phyloP scores from a whole-genome alignment of 2,329 filamentous ascomycete species.

The Pseudopithomyces maydicus region DNA sequence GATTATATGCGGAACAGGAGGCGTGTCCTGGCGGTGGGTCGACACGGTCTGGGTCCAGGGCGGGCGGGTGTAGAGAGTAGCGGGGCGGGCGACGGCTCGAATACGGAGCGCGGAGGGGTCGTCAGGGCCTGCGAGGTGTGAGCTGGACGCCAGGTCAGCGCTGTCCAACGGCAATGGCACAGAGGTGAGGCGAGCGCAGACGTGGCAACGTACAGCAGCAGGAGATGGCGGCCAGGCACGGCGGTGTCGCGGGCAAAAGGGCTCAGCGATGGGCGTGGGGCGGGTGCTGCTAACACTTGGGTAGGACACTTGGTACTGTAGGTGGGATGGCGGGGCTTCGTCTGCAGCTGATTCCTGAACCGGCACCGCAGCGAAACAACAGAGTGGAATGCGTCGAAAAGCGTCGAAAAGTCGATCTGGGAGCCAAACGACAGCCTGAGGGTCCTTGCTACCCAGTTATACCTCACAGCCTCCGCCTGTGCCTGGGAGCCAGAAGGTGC shows the following conservation, averaged over 20 bases:
- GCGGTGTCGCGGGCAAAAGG: slow-evolving; percentile 6
- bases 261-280: slow-evolving; percentile 19
- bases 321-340: slow-evolving; percentile 23
- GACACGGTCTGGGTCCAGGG: slow-evolving; percentile 3
- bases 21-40: slow-evolving; percentile 9
- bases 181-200: slow-evolving; percentile 1
- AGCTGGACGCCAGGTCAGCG: slow-evolving; percentile 23
- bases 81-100: slow-evolving; percentile 9
- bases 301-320: background rate
- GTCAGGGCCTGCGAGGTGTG: slow-evolving; percentile 16
- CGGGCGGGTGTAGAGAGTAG: slow-evolving; percentile 11
- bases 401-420: too few relatives aligned
- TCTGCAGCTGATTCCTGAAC: slow-evolving; percentile 17
- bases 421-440: background rate
- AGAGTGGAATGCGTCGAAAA: too few relatives aligned
- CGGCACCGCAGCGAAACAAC: slow-evolving; percentile 3
- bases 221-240: background rate
- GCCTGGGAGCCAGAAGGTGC: slow-evolving; percentile 2
- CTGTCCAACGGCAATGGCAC: slow-evolving; percentile 2
- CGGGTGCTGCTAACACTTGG: slow-evolving; percentile 13
- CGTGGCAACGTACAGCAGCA: slow-evolving; percentile 13
- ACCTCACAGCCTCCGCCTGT: background rate
- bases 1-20: background rate
- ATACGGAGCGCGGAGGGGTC: slow-evolving; percentile 14
- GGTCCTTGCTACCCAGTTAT: background rate